Base-by-base conservation (phyloP, 2,329 filamentous ascomycete species). In the Exophiala oligosperma region DNA sequence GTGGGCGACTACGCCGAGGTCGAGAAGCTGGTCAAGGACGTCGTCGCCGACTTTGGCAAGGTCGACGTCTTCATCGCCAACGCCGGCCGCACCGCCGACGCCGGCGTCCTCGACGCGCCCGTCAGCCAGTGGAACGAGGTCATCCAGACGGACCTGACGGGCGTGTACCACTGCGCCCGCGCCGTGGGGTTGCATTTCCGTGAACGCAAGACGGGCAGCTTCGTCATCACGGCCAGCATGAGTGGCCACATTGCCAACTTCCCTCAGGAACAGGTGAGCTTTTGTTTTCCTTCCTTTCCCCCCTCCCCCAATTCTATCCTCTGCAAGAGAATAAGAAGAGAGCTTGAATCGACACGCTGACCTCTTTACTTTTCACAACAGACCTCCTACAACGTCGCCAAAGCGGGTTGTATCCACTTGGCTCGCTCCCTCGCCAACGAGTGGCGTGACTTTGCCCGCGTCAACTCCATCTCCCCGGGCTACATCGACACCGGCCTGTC, bases 101-200 rank as follows among this genome's bases (percentile, higher is more conserved):
- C 76, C 55, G 88, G 87, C 57, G 81, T 90, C 69, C 78, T 90
- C 49, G 88, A 91, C 62, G 85, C 84, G 70, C 82, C 84, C 24
- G 84, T 89, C 23, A 81, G 87, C 69, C 89, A 91, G 70, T 85
- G 85, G 71, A 85, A 92, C 71, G 83, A 86, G 73, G 90, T 96
- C 79, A 81, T 96, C 73, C 84, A 89, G 68, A 87, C 93, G 69
- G 95, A 97, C 74, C 81, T 96, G 66, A 94, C 86, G n/a, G 92
- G 92, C 11, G 86, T 83, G 28, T 90, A 91, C 76, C 85, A 92
- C 82, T 95, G 91, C 63, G 91, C 91, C 26, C 90, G 93, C 78
- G 91, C 91, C 21, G 90, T 91, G n/a, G 92, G 92, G 35, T 82
- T 87, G 55, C 88, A 94, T 75, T 88, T 87, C 81, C 85, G 85